Evolutionary conservation across 345 rosid species (phyloP).

Genomic region (Populus simonii): DNA sequence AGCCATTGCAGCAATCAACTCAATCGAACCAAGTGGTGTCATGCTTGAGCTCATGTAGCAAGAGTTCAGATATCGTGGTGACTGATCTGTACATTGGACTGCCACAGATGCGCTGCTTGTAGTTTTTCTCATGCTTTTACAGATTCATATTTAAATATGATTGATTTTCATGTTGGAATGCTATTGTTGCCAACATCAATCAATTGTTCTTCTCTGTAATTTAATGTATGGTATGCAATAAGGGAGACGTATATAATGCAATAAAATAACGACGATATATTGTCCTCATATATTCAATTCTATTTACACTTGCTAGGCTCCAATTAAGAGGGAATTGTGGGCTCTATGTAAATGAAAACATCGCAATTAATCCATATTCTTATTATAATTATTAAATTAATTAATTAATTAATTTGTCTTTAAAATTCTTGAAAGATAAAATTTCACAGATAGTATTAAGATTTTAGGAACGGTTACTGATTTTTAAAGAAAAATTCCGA

Average conservation of each 20-base stretch:
- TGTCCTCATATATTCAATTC: too few species aligned
- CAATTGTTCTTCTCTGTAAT: background rate
- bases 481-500: too few species aligned
- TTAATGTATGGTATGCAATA: background rate
- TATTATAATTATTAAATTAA: too few species aligned
- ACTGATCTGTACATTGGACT: slow-evolving; percentile 52
- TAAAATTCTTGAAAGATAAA: too few species aligned
- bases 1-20: slow-evolving; percentile 21
- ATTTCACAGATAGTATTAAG: too few species aligned
- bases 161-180: background rate
- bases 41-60: slow-evolving; percentile 20
- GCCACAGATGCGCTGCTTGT: slow-evolving; percentile 19
- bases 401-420: too few species aligned
- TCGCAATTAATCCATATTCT: too few species aligned
- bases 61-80: slow-evolving; percentile 36
- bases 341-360: too few species aligned
- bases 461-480: too few species aligned
- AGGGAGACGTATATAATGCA: background rate
- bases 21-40: slow-evolving; percentile 11
- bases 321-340: too few species aligned
- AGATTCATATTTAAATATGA: background rate
- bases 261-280: background rate
- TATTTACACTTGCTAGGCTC: too few species aligned
- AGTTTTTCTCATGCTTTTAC: background rate
- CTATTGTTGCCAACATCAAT: background rate